These are phyloP conservation scores for Rhynchosporium agropyri DNA, from an alignment of 2,329 filamentous ascomycete species.

Conservation along the genomic window DNA sequence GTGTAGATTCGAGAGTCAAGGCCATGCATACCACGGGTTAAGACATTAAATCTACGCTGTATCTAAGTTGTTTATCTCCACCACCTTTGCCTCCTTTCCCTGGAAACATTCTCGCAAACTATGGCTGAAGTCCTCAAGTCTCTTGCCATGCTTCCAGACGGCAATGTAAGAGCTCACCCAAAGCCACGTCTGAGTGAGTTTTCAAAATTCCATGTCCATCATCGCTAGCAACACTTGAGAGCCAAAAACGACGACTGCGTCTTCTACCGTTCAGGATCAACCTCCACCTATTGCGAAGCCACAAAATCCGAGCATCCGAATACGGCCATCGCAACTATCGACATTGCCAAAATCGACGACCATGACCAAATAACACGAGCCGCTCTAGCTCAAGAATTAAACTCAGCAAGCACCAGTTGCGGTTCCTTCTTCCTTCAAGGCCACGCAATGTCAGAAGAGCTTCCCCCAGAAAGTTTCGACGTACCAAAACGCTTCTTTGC, in stretches of 20 bases:
- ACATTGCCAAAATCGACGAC: conserved; percentile 13
- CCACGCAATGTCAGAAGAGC: conserved; percentile 15
- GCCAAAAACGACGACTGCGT: conserved; percentile 11
- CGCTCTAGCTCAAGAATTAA: conserved; percentile 14
- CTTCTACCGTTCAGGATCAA: conserved; percentile 21
- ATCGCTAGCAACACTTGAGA: background rate
- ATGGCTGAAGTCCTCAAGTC: conserved; percentile 13
- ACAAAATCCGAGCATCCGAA: conserved; percentile 7
- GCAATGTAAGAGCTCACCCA: background rate
- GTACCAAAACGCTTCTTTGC: conserved; percentile 16
- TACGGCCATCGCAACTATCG: conserved; percentile 22
- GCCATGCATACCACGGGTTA: conserved; percentile 22
- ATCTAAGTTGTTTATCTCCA: background rate
- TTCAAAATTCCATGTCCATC: background rate
- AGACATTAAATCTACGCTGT: background rate
- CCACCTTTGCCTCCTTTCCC: conserved; percentile 13
- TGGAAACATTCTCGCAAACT: conserved; percentile 30
- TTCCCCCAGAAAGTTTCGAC: conserved; percentile 14
- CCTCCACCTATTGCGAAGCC: conserved; percentile 18
- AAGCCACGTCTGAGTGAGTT: background rate
- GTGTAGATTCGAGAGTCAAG: conserved; percentile 21
- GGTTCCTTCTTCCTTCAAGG: conserved; percentile 22
- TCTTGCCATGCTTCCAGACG: background rate
- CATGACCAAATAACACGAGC: conserved; percentile 3
- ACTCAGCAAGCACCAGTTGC: conserved; percentile 16